These are phyloP conservation scores for Drechslerella coelobrocha DNA, from an alignment of 2,329 filamentous ascomycete species.

Conservation along the genomic window DNA sequence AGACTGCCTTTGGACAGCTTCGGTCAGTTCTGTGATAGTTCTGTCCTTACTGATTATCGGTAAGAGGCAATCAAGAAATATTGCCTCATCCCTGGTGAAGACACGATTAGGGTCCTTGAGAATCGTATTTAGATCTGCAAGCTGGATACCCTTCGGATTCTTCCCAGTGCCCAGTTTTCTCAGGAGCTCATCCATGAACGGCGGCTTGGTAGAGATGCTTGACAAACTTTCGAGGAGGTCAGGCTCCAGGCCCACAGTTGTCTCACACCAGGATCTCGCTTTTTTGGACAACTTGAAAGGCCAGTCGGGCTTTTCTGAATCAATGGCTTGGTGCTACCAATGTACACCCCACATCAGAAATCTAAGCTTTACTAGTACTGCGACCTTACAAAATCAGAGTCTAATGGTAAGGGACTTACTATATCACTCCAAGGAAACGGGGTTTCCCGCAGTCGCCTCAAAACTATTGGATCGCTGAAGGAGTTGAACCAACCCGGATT, in stretches of 20 bases:
- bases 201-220: too few relatives aligned
- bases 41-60: neutral
- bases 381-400: too few relatives aligned
- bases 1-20: conserved; percentile 49
- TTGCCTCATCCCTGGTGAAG: too few relatives aligned
- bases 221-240: neutral
- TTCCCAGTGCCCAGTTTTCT: too few relatives aligned
- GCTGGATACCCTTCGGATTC: too few relatives aligned
- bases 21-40: conserved; percentile 29
- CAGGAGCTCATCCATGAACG: too few relatives aligned
- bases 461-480: conserved; percentile 69
- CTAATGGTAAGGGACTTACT: too few relatives aligned
- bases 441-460: conserved; percentile 66
- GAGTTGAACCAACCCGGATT: conserved; percentile 76
- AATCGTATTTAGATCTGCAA: too few relatives aligned
- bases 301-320: conserved; percentile 23
- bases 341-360: too few relatives aligned
- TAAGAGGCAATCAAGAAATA: neutral
- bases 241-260: neutral
- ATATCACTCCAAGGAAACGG: conserved; percentile 71
- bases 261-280: neutral
- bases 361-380: too few relatives aligned
- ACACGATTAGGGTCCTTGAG: too few relatives aligned
- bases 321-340: conserved; percentile 11
- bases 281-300: conserved; percentile 28